Evolutionary conservation across 2,329 filamentous ascomycete species (phyloP).

Genomic region (Calonectria multiphialidica): DNA sequence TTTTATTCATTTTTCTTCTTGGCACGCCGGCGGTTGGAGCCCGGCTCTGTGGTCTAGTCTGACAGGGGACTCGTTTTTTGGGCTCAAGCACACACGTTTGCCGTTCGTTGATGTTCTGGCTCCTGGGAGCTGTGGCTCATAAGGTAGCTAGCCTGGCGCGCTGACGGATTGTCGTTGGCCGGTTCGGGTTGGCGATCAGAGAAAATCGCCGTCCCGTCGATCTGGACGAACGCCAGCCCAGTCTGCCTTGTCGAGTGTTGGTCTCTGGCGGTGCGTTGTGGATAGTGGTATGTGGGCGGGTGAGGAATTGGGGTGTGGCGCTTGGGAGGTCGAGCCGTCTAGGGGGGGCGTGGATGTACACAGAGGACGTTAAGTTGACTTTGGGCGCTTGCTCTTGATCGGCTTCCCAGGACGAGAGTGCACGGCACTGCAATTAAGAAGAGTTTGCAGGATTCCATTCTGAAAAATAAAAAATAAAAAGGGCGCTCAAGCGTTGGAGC

Average conservation of each 20-base stretch:
- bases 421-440: neutral
- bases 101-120: neutral
- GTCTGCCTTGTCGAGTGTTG: neutral
- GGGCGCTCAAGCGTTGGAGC: conserved; percentile 1
- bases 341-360: neutral
- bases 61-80: neutral
- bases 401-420: neutral
- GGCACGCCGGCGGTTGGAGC: neutral
- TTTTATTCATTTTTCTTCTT: neutral
- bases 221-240: conserved; percentile 7
- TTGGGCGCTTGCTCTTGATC: neutral
- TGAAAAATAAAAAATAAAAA: neutral
- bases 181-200: conserved; percentile 1
- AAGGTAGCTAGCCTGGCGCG: neutral
- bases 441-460: conserved; percentile 4
- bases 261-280: neutral
- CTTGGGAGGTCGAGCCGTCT: neutral
- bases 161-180: neutral
- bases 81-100: neutral
- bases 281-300: neutral
- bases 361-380: conserved; percentile 3
- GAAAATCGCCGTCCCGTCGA: conserved; percentile 3
- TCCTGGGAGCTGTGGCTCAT: neutral
- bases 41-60: conserved; percentile 1
- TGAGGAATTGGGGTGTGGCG: neutral